phyloP scores from a whole-genome alignment of 192 early-diverging fungal species.

The Backusella liffmaniae region DNA sequence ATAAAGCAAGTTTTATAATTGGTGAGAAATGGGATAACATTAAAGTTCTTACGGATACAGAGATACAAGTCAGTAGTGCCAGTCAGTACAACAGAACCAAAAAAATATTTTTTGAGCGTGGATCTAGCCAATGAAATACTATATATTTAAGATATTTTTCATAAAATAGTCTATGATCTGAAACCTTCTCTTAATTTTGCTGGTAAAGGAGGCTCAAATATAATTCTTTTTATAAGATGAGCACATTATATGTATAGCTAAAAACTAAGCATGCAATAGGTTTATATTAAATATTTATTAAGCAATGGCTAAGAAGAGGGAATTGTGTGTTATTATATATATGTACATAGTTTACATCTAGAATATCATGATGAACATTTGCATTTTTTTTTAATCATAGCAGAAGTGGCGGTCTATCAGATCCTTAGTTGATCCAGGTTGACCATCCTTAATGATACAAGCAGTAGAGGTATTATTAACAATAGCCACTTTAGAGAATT shows the following conservation, averaged over 20 bases:
- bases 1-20: too few relatives aligned
- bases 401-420: not conserved
- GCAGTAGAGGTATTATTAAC: constrained; percentile 3
- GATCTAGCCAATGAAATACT: not conserved
- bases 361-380: not conserved
- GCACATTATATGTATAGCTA: not conserved
- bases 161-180: too few relatives aligned
- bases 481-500: constrained; percentile 10
- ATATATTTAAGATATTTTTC: too few relatives aligned
- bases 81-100: too few relatives aligned
- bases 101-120: too few relatives aligned
- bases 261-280: not conserved
- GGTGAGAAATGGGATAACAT: too few relatives aligned
- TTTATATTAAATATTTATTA: not conserved
- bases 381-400: not conserved
- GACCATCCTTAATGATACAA: not conserved
- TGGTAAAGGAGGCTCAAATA: too few relatives aligned
- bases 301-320: not conserved
- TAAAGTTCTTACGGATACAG: too few relatives aligned
- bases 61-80: too few relatives aligned
- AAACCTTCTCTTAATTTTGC: too few relatives aligned
- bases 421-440: not conserved
- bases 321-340: not conserved
- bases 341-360: not conserved
- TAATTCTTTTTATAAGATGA: not conserved